phyloP scores from a whole-genome alignment of 2,329 filamentous ascomycete genomes.

The Cytospora paraplurivora region DNA sequence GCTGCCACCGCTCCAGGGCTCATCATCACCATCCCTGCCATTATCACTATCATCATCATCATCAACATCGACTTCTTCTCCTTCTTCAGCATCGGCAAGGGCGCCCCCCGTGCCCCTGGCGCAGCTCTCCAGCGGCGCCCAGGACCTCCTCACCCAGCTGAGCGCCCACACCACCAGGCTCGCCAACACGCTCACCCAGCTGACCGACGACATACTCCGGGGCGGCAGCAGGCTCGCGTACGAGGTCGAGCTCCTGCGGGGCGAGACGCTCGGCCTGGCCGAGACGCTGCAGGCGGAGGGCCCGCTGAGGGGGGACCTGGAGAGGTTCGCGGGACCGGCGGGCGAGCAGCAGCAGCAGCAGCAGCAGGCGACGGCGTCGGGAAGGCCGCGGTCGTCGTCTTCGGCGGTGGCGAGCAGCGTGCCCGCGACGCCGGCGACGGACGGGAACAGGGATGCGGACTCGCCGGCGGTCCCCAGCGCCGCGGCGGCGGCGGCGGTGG shows the following conservation, averaged over 20 bases:
- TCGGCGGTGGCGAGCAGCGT: constrained; percentile 19
- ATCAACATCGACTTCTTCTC: constrained; percentile 28
- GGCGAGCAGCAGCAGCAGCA: background rate
- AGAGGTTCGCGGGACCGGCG: constrained; percentile 63
- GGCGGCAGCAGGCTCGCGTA: constrained; percentile 88
- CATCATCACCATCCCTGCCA: constrained; percentile 34
- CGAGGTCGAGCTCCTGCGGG: constrained; percentile 89
- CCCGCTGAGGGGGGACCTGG: constrained; percentile 67
- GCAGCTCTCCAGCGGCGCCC: constrained; percentile 79
- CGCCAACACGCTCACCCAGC: constrained; percentile 77
- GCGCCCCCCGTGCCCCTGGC: constrained; percentile 60
- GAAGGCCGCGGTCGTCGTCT: constrained; percentile 28
- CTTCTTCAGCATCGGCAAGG: constrained; percentile 34
- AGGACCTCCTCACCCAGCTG: constrained; percentile 82
- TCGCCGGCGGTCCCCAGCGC: constrained; percentile 20
- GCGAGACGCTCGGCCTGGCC: constrained; percentile 78
- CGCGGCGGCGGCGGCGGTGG: constrained; percentile 12
- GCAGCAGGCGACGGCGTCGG: background rate
- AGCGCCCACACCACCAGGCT: constrained; percentile 85
- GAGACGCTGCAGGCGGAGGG: constrained; percentile 72
- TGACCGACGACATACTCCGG: constrained; percentile 93
- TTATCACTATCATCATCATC: background rate
- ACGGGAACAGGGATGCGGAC: constrained; percentile 23
- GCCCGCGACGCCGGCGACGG: constrained; percentile 32
- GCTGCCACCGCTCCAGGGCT: constrained; percentile 67